Percentiles rank a stretch among this genome's conserved stretches.
Conservation (phyloP, 2,329 filamentous ascomycete genomes). For the Penicillium italicum region DNA sequence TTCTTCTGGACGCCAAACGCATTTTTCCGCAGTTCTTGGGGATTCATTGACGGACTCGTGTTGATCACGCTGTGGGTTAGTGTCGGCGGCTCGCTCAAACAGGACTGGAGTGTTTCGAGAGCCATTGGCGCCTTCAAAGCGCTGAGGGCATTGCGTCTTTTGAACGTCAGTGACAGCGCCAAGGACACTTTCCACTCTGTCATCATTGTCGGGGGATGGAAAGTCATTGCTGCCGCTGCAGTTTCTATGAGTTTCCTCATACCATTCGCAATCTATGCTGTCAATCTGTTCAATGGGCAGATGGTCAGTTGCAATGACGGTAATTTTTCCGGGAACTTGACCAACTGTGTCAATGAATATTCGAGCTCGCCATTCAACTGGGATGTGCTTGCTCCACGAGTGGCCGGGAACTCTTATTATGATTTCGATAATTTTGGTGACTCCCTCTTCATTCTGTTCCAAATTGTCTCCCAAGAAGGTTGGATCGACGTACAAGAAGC, state of each 20-base stretch:
- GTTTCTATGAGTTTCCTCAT: conserved; percentile 92
- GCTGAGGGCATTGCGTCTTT: conserved; percentile 78
- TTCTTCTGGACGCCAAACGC: conserved; percentile 97
- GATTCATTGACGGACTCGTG: conserved; percentile 88
- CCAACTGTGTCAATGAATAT: conserved; percentile 82
- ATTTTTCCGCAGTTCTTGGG: conserved; percentile 95
- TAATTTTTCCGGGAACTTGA: conserved; percentile 52
- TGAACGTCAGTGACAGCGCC: conserved; percentile 95
- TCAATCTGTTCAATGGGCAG: conserved; percentile 86
- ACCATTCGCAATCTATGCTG: conserved; percentile 91
- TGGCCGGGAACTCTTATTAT: conserved; percentile 76
- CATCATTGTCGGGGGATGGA: conserved; percentile 90
- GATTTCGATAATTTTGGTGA: conserved; percentile 94
- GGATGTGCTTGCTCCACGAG: conserved; percentile 77
- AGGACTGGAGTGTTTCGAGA: conserved; percentile 80
- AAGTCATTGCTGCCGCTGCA: conserved; percentile 84
- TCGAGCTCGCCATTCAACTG: conserved; percentile 74
- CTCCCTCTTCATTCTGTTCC: conserved; percentile 92
- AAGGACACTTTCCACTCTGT: conserved; percentile 95
- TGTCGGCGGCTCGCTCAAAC: conserved; percentile 74
- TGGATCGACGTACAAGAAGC: conserved; percentile 92
- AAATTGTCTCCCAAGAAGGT: conserved; percentile 97
- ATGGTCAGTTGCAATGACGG: conserved; percentile 77
- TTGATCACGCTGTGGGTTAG: conserved; percentile 94
- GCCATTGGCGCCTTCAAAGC: conserved; percentile 97